A percentile compares a stretch with the other conserved stretches of the same genome.
Evolutionary conservation across 2,329 filamentous ascomycete species (phyloP).

Genomic region (Cladophialophora psammophila): DNA sequence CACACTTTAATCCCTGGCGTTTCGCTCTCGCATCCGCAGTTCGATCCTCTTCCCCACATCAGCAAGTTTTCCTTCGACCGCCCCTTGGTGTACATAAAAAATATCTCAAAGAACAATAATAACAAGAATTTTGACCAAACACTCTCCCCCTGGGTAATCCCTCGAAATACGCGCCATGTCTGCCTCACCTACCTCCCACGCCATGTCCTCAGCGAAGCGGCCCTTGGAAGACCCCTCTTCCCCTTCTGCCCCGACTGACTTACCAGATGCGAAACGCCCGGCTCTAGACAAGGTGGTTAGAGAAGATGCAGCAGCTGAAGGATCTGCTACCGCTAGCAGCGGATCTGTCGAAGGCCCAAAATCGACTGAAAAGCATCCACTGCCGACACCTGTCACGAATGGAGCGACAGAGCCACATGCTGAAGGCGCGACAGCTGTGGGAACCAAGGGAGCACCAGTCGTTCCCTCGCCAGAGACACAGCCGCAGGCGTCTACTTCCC

Average conservation of each 20-base stretch:
- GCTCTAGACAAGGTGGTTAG: conserved; percentile 91
- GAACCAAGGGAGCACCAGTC: conserved; percentile 20
- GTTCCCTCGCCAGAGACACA: conserved; percentile 59
- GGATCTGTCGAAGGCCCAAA: conserved; percentile 34
- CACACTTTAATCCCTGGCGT: conserved; percentile 44
- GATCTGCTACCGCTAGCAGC: conserved; percentile 49
- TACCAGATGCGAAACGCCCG: conserved; percentile 95
- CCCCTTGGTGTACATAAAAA: conserved; percentile 80
- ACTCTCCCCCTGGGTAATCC: conserved; percentile 48
- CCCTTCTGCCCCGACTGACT: conserved; percentile 86
- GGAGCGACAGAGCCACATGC: conserved; percentile 64
- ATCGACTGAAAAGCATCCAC: conserved; percentile 39
- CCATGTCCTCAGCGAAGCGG: conserved; percentile 72
- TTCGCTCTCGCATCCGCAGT: conserved; percentile 33
- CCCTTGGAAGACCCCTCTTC: conserved; percentile 97
- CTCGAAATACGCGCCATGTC: conserved; percentile 68
- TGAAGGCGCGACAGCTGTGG: conserved; percentile 59
- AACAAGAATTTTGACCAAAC: conserved; percentile 58
- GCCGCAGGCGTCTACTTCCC: conserved; percentile 63
- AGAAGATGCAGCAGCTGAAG: conserved; percentile 56
- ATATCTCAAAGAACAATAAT: conserved; percentile 61
- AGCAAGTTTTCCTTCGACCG: conserved; percentile 91
- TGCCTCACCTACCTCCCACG: conserved; percentile 60
- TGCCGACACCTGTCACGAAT: conserved; percentile 50
- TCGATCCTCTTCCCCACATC: conserved; percentile 63